phyloP scores from a whole-genome alignment of 1,284 basidiomycete species.

The Fomitopsis schrenkii region DNA sequence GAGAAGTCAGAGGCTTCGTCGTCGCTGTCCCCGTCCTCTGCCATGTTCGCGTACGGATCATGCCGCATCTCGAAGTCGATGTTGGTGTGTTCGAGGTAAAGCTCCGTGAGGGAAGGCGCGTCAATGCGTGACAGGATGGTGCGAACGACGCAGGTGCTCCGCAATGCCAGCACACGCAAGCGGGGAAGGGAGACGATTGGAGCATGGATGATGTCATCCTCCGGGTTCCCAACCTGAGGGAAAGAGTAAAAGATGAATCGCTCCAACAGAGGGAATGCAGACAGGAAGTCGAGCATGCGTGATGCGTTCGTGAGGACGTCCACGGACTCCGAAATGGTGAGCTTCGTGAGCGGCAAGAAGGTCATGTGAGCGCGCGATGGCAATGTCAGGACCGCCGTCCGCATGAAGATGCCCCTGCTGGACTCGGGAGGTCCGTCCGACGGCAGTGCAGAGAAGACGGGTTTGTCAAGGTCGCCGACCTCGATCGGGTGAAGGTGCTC shows the following conservation, averaged over 20 bases:
- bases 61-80: constrained; percentile 46
- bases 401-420: constrained; percentile 13
- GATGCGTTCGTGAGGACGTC: constrained; percentile 33
- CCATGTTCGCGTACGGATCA: constrained; percentile 17
- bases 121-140: constrained; percentile 56
- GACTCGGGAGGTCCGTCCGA: constrained; percentile 3
- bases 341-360: constrained; percentile 49
- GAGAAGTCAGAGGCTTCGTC: constrained; percentile 70
- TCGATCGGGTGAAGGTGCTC: constrained; percentile 10
- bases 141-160: constrained; percentile 57
- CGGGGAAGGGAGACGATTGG: constrained; percentile 46
- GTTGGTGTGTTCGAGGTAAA: constrained; percentile 63
- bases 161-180: constrained; percentile 51
- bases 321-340: constrained; percentile 49
- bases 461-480: constrained; percentile 7
- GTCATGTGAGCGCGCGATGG: constrained; percentile 39
- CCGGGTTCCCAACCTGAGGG: constrained; percentile 42
- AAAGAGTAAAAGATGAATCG: constrained; percentile 52
- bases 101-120: constrained; percentile 50
- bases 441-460: constrained; percentile 17
- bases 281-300: constrained; percentile 55
- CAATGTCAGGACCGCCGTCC: constrained; percentile 38
- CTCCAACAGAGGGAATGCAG: constrained; percentile 54
- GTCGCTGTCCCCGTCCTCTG: constrained; percentile 61
- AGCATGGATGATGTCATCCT: constrained; percentile 26